These are phyloP conservation scores for Nissolia schottii DNA, from an alignment of 306 rosid genomes.

Conservation along the genomic window DNA sequence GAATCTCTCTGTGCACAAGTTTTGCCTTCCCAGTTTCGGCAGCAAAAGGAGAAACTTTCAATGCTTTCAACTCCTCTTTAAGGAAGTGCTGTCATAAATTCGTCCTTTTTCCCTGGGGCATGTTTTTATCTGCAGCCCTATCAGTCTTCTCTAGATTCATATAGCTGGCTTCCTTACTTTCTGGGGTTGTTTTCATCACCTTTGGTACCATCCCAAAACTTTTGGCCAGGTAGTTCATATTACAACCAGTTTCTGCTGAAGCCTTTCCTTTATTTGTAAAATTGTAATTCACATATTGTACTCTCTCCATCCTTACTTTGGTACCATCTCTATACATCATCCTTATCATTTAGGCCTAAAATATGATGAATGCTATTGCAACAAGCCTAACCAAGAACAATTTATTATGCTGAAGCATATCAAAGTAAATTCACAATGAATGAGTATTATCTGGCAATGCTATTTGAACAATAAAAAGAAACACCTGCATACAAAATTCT, in stretches of 20 bases:
- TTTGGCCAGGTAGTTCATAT: slow-evolving; percentile 35
- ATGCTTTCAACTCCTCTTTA: neutral
- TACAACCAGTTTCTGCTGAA: neutral
- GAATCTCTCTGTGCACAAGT: neutral
- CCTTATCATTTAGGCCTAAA: neutral
- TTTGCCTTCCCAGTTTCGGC: neutral
- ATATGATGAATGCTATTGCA: neutral
- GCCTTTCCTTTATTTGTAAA: neutral
- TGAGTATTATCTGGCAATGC: neutral
- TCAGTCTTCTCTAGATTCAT: neutral
- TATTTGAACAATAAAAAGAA: neutral
- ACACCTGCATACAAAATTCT: neutral
- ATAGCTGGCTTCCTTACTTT: slow-evolving; percentile 59
- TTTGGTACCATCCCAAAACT: slow-evolving; percentile 38
- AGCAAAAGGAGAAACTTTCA: neutral
- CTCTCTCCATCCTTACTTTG: neutral
- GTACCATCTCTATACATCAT: neutral
- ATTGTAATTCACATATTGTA: neutral
- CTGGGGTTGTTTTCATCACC: slow-evolving; percentile 60
- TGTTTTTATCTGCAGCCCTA: neutral
- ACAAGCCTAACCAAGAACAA: neutral
- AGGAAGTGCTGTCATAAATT: neutral
- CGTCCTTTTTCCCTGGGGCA: neutral
- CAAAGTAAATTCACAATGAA: neutral
- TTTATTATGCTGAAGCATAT: neutral